Conservation (phyloP, 305 asterid genomes). For the Fraxinus floribunda region DNA sequence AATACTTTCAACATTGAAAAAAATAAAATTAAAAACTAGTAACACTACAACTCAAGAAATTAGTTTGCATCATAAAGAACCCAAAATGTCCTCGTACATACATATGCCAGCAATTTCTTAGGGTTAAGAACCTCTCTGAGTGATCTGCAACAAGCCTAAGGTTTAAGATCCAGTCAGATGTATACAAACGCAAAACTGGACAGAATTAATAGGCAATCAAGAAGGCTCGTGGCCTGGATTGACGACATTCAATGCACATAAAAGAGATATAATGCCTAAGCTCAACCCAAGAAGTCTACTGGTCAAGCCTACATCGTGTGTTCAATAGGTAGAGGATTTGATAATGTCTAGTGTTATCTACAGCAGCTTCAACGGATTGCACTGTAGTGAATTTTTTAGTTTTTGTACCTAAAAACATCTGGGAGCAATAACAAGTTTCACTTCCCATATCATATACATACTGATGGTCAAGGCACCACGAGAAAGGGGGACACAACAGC, state of each 20-base stretch:
- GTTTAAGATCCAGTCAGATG: not conserved
- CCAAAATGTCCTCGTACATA: not conserved
- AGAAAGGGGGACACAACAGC: not conserved
- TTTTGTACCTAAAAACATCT: not conserved
- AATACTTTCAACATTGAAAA: not conserved
- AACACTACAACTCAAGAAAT: not conserved
- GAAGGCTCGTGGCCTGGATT: not conserved
- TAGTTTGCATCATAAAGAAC: not conserved
- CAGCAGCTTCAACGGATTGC: not conserved
- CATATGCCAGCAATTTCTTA: not conserved
- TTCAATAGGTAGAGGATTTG: not conserved
- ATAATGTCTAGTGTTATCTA: not conserved
- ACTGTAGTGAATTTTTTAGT: not conserved
- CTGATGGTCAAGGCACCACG: not conserved
- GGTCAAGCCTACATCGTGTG: not conserved
- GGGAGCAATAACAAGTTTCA: not conserved
- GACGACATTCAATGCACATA: not conserved
- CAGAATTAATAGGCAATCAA: not conserved
- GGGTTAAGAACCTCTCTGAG: not conserved
- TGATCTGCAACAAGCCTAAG: not conserved
- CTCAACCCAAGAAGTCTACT: not conserved
- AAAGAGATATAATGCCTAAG: not conserved
- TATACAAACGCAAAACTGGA: not conserved
- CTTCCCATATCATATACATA: not conserved
- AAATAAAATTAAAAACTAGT: not conserved